Conservation (phyloP, 352 stramenopile genomes). For the Phytophthora brassicae region DNA sequence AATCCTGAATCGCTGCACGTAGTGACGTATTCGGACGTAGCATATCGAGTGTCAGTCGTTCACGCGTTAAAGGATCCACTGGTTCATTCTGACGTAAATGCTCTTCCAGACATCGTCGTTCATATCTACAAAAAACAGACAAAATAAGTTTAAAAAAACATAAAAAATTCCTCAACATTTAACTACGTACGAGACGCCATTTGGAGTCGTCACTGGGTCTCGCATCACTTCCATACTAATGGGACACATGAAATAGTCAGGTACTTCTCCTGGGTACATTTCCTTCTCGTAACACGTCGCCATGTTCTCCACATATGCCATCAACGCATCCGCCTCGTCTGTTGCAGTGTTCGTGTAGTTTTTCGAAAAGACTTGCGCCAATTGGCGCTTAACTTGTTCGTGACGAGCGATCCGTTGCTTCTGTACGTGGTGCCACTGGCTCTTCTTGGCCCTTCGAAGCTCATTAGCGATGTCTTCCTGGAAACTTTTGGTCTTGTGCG, state of each 20-base stretch:
- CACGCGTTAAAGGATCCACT: conserved; percentile 71
- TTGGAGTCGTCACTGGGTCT: conserved; percentile 76
- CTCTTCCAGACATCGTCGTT: conserved; percentile 67
- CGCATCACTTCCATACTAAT: conserved; percentile 87
- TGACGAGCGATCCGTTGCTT: conserved; percentile 42
- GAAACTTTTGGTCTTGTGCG: conserved; percentile 56
- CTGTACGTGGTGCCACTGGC: conserved; percentile 59
- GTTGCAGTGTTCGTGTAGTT: not conserved
- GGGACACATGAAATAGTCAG: conserved; percentile 80
- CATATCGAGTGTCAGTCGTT: conserved; percentile 67
- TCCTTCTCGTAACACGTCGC: conserved; percentile 42
- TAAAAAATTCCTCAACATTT: conserved; percentile 3
- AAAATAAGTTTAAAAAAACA: not conserved
- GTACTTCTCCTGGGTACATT: conserved; percentile 57
- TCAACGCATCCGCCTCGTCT: conserved; percentile 46
- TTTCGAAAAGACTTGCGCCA: conserved; percentile 40
- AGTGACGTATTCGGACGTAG: conserved; percentile 71
- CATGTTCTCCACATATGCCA: conserved; percentile 68
- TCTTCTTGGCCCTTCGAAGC: conserved; percentile 62
- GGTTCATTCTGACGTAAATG: conserved; percentile 67
- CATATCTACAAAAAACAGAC: conserved; percentile 36
- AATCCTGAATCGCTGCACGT: conserved; percentile 72
- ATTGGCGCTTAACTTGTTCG: conserved; percentile 40
- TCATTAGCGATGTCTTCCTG: conserved; percentile 60
- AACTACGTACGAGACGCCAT: conserved; percentile 67